These are phyloP conservation scores for Termitomyces sp. DNA, from an alignment of 768 basidiomycete genomes.

Conservation along the genomic window DNA sequence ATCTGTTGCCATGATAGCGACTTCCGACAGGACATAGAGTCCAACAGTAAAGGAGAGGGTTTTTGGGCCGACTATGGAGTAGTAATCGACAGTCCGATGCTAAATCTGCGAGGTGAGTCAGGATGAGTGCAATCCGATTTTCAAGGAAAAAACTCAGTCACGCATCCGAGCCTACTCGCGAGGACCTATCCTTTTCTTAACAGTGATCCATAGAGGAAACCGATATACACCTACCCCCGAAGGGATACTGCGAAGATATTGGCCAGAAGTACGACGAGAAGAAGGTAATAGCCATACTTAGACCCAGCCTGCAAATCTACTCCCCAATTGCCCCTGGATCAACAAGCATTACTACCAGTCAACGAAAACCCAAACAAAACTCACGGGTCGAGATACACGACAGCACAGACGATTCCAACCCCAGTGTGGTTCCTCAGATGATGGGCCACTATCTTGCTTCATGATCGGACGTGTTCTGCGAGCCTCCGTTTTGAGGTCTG, in stretches of 20 bases:
- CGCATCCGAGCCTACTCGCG: conserved; percentile 75
- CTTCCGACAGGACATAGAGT: conserved; percentile 58
- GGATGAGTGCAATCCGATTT: neutral
- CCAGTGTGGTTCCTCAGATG: conserved; percentile 68
- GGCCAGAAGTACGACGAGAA: conserved; percentile 81
- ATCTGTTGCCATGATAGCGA: conserved; percentile 74
- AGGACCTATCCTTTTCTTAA: conserved; percentile 43
- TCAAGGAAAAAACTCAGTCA: conserved; percentile 37
- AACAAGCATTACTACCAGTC: neutral
- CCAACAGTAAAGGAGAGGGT: conserved; percentile 53
- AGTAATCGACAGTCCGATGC: conserved; percentile 57
- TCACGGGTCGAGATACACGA: conserved; percentile 87
- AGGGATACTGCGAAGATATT: conserved; percentile 80
- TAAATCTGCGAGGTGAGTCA: conserved; percentile 28
- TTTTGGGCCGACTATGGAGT: conserved; percentile 57
- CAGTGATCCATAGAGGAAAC: neutral
- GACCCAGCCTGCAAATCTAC: conserved; percentile 88
- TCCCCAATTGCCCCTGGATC: conserved; percentile 75
- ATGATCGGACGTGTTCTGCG: conserved; percentile 23
- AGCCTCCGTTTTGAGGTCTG: conserved; percentile 2
- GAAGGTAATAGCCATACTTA: conserved; percentile 75
- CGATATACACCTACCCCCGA: conserved; percentile 55
- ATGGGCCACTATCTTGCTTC: conserved; percentile 28
- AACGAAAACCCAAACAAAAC: conserved; percentile 20
- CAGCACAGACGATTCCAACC: conserved; percentile 80